Conservation (phyloP, 2,329 filamentous ascomycete species). For the Pochonia chlamydosporia region DNA sequence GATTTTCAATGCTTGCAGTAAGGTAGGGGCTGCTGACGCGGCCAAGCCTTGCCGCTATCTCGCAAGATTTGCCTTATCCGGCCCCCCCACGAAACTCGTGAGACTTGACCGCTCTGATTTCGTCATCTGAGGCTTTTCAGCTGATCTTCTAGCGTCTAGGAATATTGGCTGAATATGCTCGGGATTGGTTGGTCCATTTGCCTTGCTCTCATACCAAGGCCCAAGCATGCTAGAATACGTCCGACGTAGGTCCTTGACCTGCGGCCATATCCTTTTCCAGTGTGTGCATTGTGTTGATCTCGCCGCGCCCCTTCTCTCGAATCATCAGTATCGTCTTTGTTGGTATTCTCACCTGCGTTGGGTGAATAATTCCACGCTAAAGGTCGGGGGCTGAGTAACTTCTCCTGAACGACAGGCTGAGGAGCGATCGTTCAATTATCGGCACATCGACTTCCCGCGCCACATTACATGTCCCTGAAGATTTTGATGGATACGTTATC, state of each 20-base stretch:
- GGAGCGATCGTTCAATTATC: constrained; percentile 1
- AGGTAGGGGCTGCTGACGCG: background rate
- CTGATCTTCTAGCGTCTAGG: background rate
- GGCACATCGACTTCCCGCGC: background rate
- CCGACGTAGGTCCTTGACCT: background rate
- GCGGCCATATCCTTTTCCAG: constrained; percentile 2
- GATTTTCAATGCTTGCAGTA: background rate
- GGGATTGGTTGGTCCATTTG: background rate
- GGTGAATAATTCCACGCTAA: background rate
- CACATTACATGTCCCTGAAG: background rate
- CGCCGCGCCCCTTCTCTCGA: background rate
- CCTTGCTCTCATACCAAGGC: background rate
- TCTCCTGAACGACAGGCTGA: constrained; percentile 1
- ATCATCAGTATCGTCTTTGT: background rate
- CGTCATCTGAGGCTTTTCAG: background rate
- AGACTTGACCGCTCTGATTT: background rate
- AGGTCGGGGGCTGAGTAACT: background rate
- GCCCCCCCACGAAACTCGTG: background rate
- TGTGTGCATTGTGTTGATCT: background rate
- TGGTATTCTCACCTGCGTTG: background rate
- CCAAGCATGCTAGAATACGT: background rate
- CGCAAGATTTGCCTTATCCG: background rate
- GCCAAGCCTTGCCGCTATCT: background rate
- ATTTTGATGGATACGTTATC: background rate
- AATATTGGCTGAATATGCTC: background rate